Evolutionary conservation across 1,284 basidiomycete genomes (phyloP).

Genomic region (Ganoderma meredithae): DNA sequence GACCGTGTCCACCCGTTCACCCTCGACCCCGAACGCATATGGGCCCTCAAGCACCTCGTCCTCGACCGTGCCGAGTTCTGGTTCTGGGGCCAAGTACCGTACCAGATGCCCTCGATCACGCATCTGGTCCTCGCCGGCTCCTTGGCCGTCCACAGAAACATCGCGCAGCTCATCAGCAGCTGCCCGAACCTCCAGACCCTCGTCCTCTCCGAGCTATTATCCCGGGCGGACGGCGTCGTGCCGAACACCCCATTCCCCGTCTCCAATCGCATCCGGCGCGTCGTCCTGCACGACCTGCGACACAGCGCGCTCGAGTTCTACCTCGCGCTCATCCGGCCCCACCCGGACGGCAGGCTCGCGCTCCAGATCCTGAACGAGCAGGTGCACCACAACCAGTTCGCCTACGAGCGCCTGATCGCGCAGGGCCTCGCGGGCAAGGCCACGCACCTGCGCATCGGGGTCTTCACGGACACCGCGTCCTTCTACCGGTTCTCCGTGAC

Average conservation of each 20-base stretch:
- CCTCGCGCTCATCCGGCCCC: conserved; percentile 3
- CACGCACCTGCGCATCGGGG: conserved; percentile 7
- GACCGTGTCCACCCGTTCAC: background rate
- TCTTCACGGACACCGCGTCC: background rate
- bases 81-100: background rate
- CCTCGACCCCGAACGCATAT: background rate
- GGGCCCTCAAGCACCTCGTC: conserved; percentile 7
- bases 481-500: conserved; percentile 8
- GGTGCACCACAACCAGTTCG: background rate
- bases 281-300: conserved; percentile 4
- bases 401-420: conserved; percentile 10
- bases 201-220: background rate
- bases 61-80: conserved; percentile 7
- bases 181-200: conserved; percentile 1
- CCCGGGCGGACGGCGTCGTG: background rate
- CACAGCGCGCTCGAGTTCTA: conserved; percentile 8
- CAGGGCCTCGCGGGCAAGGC: background rate
- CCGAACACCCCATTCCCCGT: background rate
- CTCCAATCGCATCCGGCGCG: conserved; percentile 1
- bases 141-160: background rate
- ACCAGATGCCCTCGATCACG: conserved; percentile 4
- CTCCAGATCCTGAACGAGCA: conserved; percentile 13
- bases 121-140: conserved; percentile 9
- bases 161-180: background rate
- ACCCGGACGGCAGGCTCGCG: background rate